These are phyloP conservation scores for Ophiostoma quercus DNA, from an alignment of 2,329 filamentous ascomycete genomes.

Conservation along the genomic window DNA sequence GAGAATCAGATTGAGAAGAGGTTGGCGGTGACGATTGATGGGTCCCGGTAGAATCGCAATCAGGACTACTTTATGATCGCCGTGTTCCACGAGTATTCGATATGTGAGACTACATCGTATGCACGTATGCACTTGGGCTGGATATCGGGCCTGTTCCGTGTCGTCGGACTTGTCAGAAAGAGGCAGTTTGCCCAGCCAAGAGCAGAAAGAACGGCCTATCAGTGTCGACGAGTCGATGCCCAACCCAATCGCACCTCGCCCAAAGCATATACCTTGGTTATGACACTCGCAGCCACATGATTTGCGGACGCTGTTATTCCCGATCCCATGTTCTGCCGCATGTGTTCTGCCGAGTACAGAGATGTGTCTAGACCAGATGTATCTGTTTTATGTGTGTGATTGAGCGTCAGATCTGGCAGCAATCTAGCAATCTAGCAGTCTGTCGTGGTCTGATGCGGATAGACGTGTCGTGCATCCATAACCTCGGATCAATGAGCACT, in stretches of 20 bases:
- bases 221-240: not conserved
- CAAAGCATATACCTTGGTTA: not conserved
- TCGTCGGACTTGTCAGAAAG: not conserved
- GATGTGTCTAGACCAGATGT: not conserved
- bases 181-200: not conserved
- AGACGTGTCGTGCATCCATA: slow-evolving; percentile 5
- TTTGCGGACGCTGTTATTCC: not conserved
- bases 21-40: not conserved
- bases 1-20: not conserved
- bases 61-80: not conserved
- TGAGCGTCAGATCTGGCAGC: slow-evolving; percentile 13
- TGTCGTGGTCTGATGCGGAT: not conserved
- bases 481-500: not conserved
- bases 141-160: not conserved
- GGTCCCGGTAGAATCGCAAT: not conserved
- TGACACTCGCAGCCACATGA: not conserved
- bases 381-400: not conserved
- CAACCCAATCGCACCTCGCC: not conserved
- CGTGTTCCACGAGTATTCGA: too few relatives aligned
- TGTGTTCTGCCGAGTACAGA: too few relatives aligned
- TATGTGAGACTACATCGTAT: too few relatives aligned
- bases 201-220: too few relatives aligned
- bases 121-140: not conserved
- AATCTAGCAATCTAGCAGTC: not conserved
- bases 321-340: not conserved